phyloP scores from a whole-genome alignment of 1,284 basidiomycete species.

The Cutaneotrichosporon spelunceum region DNA sequence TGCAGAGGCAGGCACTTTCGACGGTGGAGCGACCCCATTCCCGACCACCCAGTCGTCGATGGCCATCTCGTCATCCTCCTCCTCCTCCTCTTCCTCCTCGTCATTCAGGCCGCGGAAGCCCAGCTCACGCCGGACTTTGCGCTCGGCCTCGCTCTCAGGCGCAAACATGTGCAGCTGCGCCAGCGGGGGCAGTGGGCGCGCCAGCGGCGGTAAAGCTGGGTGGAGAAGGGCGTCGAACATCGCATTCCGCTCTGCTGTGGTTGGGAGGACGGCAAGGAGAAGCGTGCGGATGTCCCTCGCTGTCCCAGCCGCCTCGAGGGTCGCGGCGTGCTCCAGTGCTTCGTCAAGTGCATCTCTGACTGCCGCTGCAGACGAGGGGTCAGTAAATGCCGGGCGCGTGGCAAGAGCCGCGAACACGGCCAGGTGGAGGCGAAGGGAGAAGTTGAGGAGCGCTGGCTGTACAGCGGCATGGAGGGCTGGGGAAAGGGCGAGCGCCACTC shows the following conservation, averaged over 20 bases:
- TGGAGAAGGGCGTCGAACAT: slow-evolving; percentile 33
- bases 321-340: slow-evolving; percentile 20
- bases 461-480: slow-evolving; percentile 58
- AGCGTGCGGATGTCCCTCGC: slow-evolving; percentile 22
- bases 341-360: slow-evolving; percentile 8
- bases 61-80: slow-evolving; percentile 20
- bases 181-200: slow-evolving; percentile 36
- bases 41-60: slow-evolving; percentile 9
- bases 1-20: not conserved
- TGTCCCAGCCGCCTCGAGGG: slow-evolving; percentile 13
- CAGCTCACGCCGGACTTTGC: slow-evolving; percentile 31
- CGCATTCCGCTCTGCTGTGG: not conserved
- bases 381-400: slow-evolving; percentile 15
- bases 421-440: slow-evolving; percentile 54
- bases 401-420: slow-evolving; percentile 33
- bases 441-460: slow-evolving; percentile 65
- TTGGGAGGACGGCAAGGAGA: slow-evolving; percentile 16
- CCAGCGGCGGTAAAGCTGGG: slow-evolving; percentile 38
- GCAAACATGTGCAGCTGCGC: slow-evolving; percentile 39
- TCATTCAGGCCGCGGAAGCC: slow-evolving; percentile 25
- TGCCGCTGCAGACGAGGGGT: not conserved
- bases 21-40: not conserved
- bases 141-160: slow-evolving; percentile 41
- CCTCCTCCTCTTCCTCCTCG: slow-evolving; percentile 19
- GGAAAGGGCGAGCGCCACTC: slow-evolving; percentile 55